These are phyloP conservation scores for Rhynchosporium agropyri DNA, from an alignment of 2,329 filamentous ascomycete genomes.

Conservation along the genomic window DNA sequence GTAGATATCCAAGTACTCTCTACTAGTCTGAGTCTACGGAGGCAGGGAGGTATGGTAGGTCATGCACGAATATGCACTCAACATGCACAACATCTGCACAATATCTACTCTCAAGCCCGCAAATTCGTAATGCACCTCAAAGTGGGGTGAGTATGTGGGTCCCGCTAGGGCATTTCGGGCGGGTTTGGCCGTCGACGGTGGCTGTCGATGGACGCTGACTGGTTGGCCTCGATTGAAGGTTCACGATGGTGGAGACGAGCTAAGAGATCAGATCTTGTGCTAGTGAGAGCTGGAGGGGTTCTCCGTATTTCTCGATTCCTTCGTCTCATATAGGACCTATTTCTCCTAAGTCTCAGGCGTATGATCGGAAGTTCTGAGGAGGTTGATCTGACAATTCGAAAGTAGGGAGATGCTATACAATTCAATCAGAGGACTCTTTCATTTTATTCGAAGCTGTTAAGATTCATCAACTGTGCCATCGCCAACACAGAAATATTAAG, in stretches of 20 bases:
- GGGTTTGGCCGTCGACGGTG: constrained; percentile 7
- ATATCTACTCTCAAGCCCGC: constrained; percentile 7
- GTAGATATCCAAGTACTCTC: not conserved
- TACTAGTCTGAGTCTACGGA: not conserved
- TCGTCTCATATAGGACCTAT: not conserved
- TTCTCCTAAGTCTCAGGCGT: not conserved
- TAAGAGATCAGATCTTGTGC: not conserved
- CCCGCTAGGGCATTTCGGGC: constrained; percentile 1
- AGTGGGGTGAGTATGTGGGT: constrained; percentile 6
- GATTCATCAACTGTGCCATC: not conserved
- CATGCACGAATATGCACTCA: constrained; percentile 2
- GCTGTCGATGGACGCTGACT: not conserved
- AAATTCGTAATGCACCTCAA: not conserved
- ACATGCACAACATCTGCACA: constrained; percentile 9
- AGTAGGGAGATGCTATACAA: no score
- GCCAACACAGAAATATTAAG: not conserved
- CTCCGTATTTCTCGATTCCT: constrained; percentile 1
- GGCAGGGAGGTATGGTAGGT: not conserved
- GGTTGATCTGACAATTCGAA: not conserved
- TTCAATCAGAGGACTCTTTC: no score
- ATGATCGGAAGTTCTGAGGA: not conserved
- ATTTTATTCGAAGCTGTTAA: not conserved
- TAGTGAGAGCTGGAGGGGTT: constrained; percentile 17
- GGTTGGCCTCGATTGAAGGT: not conserved
- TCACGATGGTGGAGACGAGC: constrained; percentile 8